Evolutionary conservation across 257 asterid species (phyloP).

Genomic region (Solanum neorickii): DNA sequence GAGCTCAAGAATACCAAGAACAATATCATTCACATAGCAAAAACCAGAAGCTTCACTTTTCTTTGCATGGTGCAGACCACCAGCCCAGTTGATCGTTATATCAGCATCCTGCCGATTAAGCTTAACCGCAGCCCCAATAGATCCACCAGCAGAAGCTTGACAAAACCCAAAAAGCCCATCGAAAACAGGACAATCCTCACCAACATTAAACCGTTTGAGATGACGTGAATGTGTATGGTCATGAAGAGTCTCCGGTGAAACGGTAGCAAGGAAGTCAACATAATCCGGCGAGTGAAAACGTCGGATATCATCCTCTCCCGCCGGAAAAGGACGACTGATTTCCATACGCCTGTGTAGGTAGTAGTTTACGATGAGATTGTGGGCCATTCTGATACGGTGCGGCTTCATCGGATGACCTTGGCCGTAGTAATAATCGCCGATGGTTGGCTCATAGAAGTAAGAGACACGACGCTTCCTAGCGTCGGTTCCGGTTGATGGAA

Average conservation of each 20-base stretch:
- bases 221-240: constrained; percentile 21
- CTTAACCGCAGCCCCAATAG: constrained; percentile 22
- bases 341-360: constrained; percentile 22
- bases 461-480: constrained; percentile 17
- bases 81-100: constrained; percentile 18
- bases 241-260: constrained; percentile 16
- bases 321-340: constrained; percentile 17
- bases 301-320: constrained; percentile 9
- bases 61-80: constrained; percentile 21
- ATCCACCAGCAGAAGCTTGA: constrained; percentile 18
- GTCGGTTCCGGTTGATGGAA: constrained; percentile 14
- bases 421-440: constrained; percentile 23
- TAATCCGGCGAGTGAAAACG: constrained; percentile 20
- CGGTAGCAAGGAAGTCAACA: constrained; percentile 15
- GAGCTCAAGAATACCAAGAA: constrained; percentile 17
- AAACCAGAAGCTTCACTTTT: constrained; percentile 22
- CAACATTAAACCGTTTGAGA: constrained; percentile 16
- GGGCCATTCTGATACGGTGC: constrained; percentile 22
- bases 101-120: constrained; percentile 14
- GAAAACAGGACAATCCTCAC: constrained; percentile 21
- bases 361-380: constrained; percentile 16
- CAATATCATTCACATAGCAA: constrained; percentile 18
- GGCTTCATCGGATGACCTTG: constrained; percentile 24
- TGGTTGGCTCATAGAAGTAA: constrained; percentile 18
- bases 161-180: constrained; percentile 17